Percentiles rank a stretch among this genome's conserved stretches.
Conservation (phyloP, 305 asterid genomes). For the Vinca major region DNA sequence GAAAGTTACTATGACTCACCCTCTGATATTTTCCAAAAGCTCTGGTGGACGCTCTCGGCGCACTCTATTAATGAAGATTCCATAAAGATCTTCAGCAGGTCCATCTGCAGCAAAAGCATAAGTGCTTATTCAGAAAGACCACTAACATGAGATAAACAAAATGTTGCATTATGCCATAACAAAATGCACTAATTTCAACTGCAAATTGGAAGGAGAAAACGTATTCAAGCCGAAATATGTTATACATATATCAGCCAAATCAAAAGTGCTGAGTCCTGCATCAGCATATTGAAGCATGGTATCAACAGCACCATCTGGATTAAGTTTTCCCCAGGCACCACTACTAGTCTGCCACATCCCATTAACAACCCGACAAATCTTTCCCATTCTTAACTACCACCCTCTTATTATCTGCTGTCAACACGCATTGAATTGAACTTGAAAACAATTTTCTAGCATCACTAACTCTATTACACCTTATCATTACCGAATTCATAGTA, state of each 20-base stretch:
- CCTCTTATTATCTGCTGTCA: slow-evolving; percentile 44
- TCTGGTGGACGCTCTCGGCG: slow-evolving; percentile 96
- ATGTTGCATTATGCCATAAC: not conserved
- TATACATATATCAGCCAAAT: slow-evolving; percentile 84
- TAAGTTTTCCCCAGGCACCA: slow-evolving; percentile 83
- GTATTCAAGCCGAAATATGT: not conserved
- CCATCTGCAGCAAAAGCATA: slow-evolving; percentile 50
- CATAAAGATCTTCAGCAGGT: slow-evolving; percentile 97
- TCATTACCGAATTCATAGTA: slow-evolving; percentile 24
- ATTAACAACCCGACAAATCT: slow-evolving; percentile 71
- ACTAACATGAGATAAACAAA: not conserved
- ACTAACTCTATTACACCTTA: slow-evolving; percentile 23
- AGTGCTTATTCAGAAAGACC: not conserved
- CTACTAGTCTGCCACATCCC: slow-evolving; percentile 90
- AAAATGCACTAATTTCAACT: not conserved
- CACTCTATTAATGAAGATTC: slow-evolving; percentile 79
- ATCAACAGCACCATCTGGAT: slow-evolving; percentile 47
- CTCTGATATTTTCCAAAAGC: slow-evolving; percentile 73
- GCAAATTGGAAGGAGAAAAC: not conserved
- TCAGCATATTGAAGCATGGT: slow-evolving; percentile 70
- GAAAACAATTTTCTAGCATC: slow-evolving; percentile 23
- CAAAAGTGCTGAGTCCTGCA: slow-evolving; percentile 68
- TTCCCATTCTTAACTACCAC: slow-evolving; percentile 57
- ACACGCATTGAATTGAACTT: slow-evolving; percentile 38
- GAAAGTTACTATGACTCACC: slow-evolving; percentile 32